Percentiles rank a stretch among this genome's conserved stretches.
phyloP scores from a whole-genome alignment of 192 early-diverging fungal genomes.

The Mortierella claussenii region DNA sequence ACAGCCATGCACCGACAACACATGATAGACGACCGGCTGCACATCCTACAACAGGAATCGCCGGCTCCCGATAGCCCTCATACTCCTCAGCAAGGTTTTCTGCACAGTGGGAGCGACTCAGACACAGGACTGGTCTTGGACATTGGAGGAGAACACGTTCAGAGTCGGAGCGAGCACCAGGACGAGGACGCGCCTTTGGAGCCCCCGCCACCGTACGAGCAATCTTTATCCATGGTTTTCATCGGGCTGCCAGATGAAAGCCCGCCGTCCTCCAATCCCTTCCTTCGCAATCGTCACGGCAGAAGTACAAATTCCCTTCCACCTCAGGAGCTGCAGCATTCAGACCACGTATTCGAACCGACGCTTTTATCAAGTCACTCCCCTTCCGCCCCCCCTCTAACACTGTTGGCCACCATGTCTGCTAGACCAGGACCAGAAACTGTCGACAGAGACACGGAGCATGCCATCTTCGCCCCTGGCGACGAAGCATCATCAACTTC shows the following conservation, averaged over 20 bases:
- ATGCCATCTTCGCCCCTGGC: too few relatives aligned
- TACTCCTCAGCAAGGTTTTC: background rate
- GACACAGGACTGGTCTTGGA: background rate
- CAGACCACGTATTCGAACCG: slow-evolving; percentile 6
- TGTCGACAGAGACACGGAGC: too few relatives aligned
- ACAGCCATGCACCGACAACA: too few relatives aligned
- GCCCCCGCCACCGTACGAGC: slow-evolving; percentile 40
- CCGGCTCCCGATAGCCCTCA: background rate
- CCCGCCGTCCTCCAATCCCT: slow-evolving; percentile 14
- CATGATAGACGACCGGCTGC: background rate
- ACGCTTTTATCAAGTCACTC: background rate
- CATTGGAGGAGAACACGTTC: background rate
- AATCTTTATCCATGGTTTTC: slow-evolving; percentile 9
- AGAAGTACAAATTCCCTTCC: background rate
- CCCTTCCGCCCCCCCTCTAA: slow-evolving; percentile 39
- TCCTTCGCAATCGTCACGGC: background rate
- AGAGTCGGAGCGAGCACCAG: background rate
- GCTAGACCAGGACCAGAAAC: background rate
- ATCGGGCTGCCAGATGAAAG: background rate
- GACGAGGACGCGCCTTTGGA: slow-evolving; percentile 10
- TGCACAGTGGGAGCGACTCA: background rate
- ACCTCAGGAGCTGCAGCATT: background rate
- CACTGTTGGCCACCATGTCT: slow-evolving; percentile 20
- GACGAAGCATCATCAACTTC: background rate
- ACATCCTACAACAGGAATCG: background rate